A percentile compares a stretch with the other conserved stretches of the same genome.
Evolutionary conservation across 2,329 filamentous ascomycete species (phyloP).

Genomic region (Diplodia sapinea): DNA sequence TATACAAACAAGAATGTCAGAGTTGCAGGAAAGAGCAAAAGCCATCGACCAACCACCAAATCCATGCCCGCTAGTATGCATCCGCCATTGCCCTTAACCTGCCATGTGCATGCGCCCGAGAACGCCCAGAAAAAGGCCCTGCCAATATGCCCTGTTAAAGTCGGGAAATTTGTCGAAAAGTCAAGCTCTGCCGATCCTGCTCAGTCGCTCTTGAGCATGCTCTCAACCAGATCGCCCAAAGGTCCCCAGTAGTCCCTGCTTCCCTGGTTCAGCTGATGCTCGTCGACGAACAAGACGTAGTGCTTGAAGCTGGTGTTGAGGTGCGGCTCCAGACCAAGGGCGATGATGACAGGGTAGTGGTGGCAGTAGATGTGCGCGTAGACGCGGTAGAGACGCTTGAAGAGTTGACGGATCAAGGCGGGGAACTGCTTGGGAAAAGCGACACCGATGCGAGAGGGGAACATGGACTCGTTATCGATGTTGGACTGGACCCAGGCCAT

Average conservation of each 20-base stretch:
- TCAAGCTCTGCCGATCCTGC: not conserved
- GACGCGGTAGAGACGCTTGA: constrained; percentile 98
- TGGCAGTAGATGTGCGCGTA: constrained; percentile 98
- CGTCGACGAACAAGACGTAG: constrained; percentile 97
- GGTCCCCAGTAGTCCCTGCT: constrained; percentile 95
- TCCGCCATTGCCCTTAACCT: constrained; percentile 12
- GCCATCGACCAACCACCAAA: not conserved
- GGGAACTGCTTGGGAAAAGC: constrained; percentile 91
- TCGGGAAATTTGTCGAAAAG: not conserved
- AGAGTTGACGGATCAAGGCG: constrained; percentile 96
- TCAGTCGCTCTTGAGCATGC: constrained; percentile 92
- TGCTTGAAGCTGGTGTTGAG: constrained; percentile 99
- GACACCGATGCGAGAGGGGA: constrained; percentile 93
- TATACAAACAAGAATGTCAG: constrained; percentile 19
- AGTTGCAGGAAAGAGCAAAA: constrained; percentile 1
- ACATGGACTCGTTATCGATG: constrained; percentile 93
- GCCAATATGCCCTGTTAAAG: constrained; percentile 18
- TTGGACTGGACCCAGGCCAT: constrained; percentile 96
- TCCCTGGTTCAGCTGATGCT: constrained; percentile 88
- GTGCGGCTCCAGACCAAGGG: constrained; percentile 93
- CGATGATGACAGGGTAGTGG: constrained; percentile 94
- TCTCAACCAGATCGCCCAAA: constrained; percentile 92
- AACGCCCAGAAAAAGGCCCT: constrained; percentile 21
- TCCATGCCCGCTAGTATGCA: constrained; percentile 14
- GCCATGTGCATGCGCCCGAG: constrained; percentile 14